A percentile compares a stretch with the other conserved stretches of the same genome.
phyloP scores from a whole-genome alignment of 2,329 filamentous ascomycete genomes.

The Scytalidium lignicola region DNA sequence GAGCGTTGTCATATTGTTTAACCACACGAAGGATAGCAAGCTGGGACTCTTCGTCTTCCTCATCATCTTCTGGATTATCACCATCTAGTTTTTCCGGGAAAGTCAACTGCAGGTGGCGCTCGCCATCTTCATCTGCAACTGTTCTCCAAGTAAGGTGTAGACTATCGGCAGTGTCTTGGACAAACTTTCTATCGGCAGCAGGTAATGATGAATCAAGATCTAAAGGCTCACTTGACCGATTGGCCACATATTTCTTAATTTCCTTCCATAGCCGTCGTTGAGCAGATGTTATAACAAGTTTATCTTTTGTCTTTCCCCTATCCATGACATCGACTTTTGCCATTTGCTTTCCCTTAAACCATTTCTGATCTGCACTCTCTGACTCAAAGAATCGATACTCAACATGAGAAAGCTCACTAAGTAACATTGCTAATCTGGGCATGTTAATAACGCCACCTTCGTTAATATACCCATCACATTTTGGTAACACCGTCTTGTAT shows the following conservation, averaged over 20 bases:
- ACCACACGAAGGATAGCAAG: conserved; percentile 81
- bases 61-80: conserved; percentile 58
- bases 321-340: conserved; percentile 63
- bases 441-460: conserved; percentile 91
- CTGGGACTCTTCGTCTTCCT: conserved; percentile 78
- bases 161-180: conserved; percentile 75
- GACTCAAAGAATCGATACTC: conserved; percentile 91
- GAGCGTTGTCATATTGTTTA: conserved; percentile 85
- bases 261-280: conserved; percentile 80
- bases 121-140: conserved; percentile 56
- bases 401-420: conserved; percentile 81
- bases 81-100: conserved; percentile 44
- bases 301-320: conserved; percentile 56
- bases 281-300: conserved; percentile 68
- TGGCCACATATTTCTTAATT: conserved; percentile 77
- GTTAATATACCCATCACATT: conserved; percentile 92
- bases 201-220: conserved; percentile 70
- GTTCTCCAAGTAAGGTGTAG: conserved; percentile 63
- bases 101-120: conserved; percentile 60
- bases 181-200: conserved; percentile 86
- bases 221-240: conserved; percentile 58
- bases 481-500: conserved; percentile 86
- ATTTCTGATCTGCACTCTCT: conserved; percentile 82
- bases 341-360: conserved; percentile 83
- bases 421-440: conserved; percentile 66